A percentile compares a stretch with the other conserved stretches of the same genome.
These are phyloP conservation scores for Tricholoma terreum DNA, from an alignment of 768 basidiomycete genomes.

Conservation along the genomic window DNA sequence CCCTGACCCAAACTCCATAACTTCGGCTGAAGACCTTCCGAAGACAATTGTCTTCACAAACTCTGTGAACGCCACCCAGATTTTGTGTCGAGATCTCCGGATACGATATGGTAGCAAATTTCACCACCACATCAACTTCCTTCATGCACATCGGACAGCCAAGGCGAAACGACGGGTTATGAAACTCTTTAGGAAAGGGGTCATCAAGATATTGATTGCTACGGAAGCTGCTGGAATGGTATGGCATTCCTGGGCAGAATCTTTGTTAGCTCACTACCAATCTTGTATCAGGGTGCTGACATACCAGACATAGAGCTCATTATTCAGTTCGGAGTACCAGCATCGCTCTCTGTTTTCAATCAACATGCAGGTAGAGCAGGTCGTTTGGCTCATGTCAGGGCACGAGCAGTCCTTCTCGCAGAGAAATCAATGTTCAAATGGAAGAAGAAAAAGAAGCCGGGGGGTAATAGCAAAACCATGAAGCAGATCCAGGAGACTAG, in stretches of 20 bases:
- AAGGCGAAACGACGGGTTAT: slow-evolving; percentile 19
- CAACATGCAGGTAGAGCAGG: slow-evolving; percentile 32
- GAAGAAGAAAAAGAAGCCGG: slow-evolving; percentile 9
- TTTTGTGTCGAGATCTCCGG: too few species aligned
- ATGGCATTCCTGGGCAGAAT: slow-evolving; percentile 2
- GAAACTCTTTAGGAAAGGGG: too few species aligned
- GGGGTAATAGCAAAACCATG: not conserved
- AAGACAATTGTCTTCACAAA: slow-evolving; percentile 26
- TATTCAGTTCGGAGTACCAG: slow-evolving; percentile 33
- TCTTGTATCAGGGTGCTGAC: slow-evolving; percentile 25
- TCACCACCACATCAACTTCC: slow-evolving; percentile 17
- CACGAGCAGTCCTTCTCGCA: slow-evolving; percentile 24
- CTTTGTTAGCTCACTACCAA: not conserved
- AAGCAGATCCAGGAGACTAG: not conserved
- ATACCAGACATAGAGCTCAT: slow-evolving; percentile 35
- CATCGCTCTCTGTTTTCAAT: slow-evolving; percentile 29
- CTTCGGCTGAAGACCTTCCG: slow-evolving; percentile 8
- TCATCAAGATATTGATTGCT: slow-evolving; percentile 23
- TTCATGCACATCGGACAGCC: slow-evolving; percentile 22
- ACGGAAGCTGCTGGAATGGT: slow-evolving; percentile 40
- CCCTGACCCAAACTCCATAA: not conserved
- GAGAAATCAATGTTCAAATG: too few species aligned
- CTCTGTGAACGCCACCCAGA: slow-evolving; percentile 17
- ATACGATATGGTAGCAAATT: slow-evolving; percentile 12
- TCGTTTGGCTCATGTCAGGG: slow-evolving; percentile 14